A percentile compares a stretch with the other conserved stretches of the same genome.
These are phyloP conservation scores for Sporisorium reilianum DNA, from an alignment of 1,284 basidiomycete species.

Conservation along the genomic window DNA sequence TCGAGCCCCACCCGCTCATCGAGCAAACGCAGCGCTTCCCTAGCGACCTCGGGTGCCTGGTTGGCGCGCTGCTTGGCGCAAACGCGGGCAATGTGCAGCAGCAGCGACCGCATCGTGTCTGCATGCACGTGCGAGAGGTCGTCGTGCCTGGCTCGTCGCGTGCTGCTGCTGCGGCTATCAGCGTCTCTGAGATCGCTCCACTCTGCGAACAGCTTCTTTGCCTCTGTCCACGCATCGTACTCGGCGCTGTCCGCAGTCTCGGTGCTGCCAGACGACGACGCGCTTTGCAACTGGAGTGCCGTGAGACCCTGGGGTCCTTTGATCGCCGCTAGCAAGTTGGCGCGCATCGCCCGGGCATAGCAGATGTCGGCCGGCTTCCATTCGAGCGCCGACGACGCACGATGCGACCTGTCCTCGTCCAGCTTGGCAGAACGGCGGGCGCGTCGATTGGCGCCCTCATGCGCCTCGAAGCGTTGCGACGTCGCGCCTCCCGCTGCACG, in stretches of 20 bases:
- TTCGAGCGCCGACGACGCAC: background rate
- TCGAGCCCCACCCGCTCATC: slow-evolving; percentile 24
- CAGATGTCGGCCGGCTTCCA: slow-evolving; percentile 27
- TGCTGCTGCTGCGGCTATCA: background rate
- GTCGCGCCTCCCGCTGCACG: slow-evolving; percentile 14
- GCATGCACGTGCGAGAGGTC: slow-evolving; percentile 9
- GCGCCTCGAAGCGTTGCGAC: background rate
- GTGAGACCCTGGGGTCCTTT: slow-evolving; percentile 26
- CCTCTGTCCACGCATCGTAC: slow-evolving; percentile 35
- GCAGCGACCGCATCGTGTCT: slow-evolving; percentile 12
- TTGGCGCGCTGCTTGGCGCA: slow-evolving; percentile 11
- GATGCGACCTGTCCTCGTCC: background rate
- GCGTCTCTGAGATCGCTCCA: slow-evolving; percentile 13
- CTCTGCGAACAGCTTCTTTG: slow-evolving; percentile 22
- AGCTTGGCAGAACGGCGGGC: slow-evolving; percentile 7
- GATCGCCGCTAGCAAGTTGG: slow-evolving; percentile 10
- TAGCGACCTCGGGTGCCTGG: slow-evolving; percentile 8
- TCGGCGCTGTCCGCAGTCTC: background rate
- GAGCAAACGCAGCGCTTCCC: slow-evolving; percentile 31
- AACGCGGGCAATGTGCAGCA: slow-evolving; percentile 17
- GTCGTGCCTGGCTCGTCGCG: background rate
- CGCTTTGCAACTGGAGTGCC: background rate
- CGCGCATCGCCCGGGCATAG: slow-evolving; percentile 33
- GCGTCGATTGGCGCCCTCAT: slow-evolving; percentile 3
- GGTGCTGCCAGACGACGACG: slow-evolving; percentile 2